Evolutionary conservation across 768 basidiomycete genomes (phyloP).

Genomic region (Xerocomus spinulosus): DNA sequence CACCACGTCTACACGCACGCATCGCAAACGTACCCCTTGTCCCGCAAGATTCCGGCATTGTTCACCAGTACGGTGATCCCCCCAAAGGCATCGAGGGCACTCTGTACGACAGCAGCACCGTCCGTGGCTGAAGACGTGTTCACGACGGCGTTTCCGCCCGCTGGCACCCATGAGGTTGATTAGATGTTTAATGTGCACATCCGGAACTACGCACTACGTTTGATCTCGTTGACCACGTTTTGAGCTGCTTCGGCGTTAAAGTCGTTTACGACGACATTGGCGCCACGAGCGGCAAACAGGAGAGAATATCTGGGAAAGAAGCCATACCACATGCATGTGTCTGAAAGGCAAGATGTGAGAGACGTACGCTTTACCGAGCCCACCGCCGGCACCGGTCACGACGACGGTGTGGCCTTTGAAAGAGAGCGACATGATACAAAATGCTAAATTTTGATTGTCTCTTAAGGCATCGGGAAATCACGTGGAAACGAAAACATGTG

Average conservation of each 20-base stretch:
- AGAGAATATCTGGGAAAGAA: constrained; percentile 66
- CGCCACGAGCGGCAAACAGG: constrained; percentile 88
- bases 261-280: constrained; percentile 94
- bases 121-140: constrained; percentile 87
- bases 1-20: not conserved
- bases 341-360: not conserved
- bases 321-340: not conserved
- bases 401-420: constrained; percentile 92
- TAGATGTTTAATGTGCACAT: not conserved
- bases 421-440: constrained; percentile 44
- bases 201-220: constrained; percentile 46
- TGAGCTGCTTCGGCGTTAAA: constrained; percentile 85
- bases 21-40: constrained; percentile 52
- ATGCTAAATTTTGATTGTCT: too few relatives aligned
- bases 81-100: constrained; percentile 83
- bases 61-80: constrained; percentile 85
- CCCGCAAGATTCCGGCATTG: constrained; percentile 89
- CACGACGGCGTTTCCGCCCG: constrained; percentile 83
- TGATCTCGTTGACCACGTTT: constrained; percentile 88
- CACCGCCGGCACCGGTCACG: constrained; percentile 94
- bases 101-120: constrained; percentile 81
- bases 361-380: constrained; percentile 85
- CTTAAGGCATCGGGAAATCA: too few relatives aligned
- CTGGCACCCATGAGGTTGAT: constrained; percentile 37
- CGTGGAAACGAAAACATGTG: constrained; percentile 7